Evolutionary conservation across 164 flowering plant species (phyloP).

Genomic region (Magnolia changhungtana): DNA sequence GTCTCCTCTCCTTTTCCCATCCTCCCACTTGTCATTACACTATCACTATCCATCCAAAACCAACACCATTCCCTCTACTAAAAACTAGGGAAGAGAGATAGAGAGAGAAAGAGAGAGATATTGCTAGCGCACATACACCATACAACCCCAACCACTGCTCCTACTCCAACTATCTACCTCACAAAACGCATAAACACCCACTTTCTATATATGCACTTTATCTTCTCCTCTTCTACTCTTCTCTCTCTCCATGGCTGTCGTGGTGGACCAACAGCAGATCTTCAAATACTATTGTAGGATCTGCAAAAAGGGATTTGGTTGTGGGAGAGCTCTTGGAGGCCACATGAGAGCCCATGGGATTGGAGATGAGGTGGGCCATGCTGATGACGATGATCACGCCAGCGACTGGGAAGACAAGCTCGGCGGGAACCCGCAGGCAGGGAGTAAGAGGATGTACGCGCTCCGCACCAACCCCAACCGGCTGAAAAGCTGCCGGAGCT

Average conservation of each 20-base stretch:
- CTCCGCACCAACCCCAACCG: conserved; percentile 85
- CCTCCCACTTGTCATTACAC: conserved; percentile 55
- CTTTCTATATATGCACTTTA: neutral
- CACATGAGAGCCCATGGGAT: conserved; percentile 99
- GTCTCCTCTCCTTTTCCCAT: conserved; percentile 36
- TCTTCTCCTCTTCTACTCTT: conserved; percentile 5
- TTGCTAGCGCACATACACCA: neutral
- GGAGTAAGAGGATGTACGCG: conserved; percentile 63
- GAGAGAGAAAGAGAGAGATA: neutral
- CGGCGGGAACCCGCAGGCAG: conserved; percentile 20
- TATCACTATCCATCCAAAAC: conserved; percentile 25
- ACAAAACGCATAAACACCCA: conserved; percentile 19
- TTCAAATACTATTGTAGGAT: conserved; percentile 78
- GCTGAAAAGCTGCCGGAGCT: conserved; percentile 55
- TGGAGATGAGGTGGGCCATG: conserved; percentile 53
- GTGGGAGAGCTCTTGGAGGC: conserved; percentile 95
- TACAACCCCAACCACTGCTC: conserved; percentile 16
- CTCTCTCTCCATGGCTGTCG: conserved; percentile 23
- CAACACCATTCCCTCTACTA: conserved; percentile 32
- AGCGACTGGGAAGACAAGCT: conserved; percentile 55
- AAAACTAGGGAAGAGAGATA: conserved; percentile 36
- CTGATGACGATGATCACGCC: conserved; percentile 43
- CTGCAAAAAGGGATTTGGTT: conserved; percentile 89
- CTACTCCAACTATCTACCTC: conserved; percentile 25
- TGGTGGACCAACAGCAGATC: conserved; percentile 43